These are phyloP conservation scores for Backusella circina DNA, from an alignment of 192 early-diverging fungal species.

Conservation along the genomic window DNA sequence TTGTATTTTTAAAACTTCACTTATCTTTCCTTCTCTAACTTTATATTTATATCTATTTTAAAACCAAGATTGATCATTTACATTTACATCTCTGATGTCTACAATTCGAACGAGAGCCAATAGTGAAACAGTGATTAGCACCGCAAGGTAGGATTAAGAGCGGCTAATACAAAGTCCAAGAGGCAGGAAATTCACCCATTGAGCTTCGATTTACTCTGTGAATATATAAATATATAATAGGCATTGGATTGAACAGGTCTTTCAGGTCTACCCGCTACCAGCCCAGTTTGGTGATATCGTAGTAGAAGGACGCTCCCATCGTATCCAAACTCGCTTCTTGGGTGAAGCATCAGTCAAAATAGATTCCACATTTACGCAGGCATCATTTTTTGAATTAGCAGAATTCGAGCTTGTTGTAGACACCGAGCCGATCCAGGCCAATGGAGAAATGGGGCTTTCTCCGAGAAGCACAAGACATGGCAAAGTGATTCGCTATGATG, in stretches of 20 bases:
- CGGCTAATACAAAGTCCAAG: not conserved
- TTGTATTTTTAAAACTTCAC: not conserved
- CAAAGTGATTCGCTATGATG: slow-evolving; percentile 13
- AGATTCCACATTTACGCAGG: slow-evolving; percentile 1
- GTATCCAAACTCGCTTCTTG: slow-evolving; percentile 22
- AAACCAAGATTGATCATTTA: not conserved
- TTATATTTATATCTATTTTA: slow-evolving; percentile 1
- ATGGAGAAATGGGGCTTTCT: not conserved
- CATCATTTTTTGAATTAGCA: slow-evolving; percentile 8
- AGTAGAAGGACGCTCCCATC: not conserved
- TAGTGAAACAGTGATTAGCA: not conserved
- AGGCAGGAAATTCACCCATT: not conserved
- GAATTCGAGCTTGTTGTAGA: not conserved
- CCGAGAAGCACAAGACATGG: slow-evolving; percentile 16
- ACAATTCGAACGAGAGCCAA: slow-evolving; percentile 1
- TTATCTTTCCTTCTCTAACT: not conserved
- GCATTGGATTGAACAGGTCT: slow-evolving; percentile 4
- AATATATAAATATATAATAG: not conserved
- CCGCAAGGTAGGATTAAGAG: slow-evolving; percentile 1
- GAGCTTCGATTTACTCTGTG: not conserved
- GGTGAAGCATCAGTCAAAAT: slow-evolving; percentile 26
- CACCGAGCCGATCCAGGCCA: slow-evolving; percentile 3
- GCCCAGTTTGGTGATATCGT: not conserved
- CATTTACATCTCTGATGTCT: not conserved
- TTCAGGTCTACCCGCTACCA: not conserved